Percentiles rank a stretch among this genome's conserved stretches.
Evolutionary conservation across 768 basidiomycete genomes (phyloP).

Genomic region (Mycena alexandri): DNA sequence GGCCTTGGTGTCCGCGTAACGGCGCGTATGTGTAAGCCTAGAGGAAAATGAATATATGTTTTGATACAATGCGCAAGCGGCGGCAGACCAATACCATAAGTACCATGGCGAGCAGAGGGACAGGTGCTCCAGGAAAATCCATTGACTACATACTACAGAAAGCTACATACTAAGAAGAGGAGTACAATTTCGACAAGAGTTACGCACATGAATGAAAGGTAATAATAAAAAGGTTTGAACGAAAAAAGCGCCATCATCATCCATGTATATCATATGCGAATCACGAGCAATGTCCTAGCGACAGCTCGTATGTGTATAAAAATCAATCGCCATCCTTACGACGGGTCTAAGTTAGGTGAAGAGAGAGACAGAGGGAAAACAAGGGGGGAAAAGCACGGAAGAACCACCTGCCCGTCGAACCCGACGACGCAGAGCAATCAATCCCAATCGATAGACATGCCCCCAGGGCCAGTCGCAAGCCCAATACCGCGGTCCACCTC

Average conservation of each 20-base stretch:
- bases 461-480: slow-evolving; percentile 75
- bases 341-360: slow-evolving; percentile 12
- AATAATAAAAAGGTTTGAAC: slow-evolving; percentile 31
- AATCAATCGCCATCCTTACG: slow-evolving; percentile 22
- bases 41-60: no score
- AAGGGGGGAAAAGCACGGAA: not conserved
- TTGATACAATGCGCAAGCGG: no score
- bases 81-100: no score
- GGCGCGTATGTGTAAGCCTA: no score
- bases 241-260: slow-evolving; percentile 3
- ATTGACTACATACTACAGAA: slow-evolving; percentile 24
- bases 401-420: not conserved
- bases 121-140: slow-evolving; percentile 16
- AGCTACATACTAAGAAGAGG: not conserved
- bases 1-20: no score
- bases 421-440: slow-evolving; percentile 41
- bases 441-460: slow-evolving; percentile 85
- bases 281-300: slow-evolving; percentile 22
- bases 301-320: not conserved
- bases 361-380: not conserved
- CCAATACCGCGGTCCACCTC: slow-evolving; percentile 84
- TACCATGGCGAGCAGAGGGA: no score
- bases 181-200: not conserved
- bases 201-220: slow-evolving; percentile 29
- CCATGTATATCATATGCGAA: slow-evolving; percentile 6